Evolutionary conservation across 495 filamentous ascomycete species (phyloP), one percentile per base, ranked within the genome.

Genomic region (Elasticomyces elasticus): DNA sequence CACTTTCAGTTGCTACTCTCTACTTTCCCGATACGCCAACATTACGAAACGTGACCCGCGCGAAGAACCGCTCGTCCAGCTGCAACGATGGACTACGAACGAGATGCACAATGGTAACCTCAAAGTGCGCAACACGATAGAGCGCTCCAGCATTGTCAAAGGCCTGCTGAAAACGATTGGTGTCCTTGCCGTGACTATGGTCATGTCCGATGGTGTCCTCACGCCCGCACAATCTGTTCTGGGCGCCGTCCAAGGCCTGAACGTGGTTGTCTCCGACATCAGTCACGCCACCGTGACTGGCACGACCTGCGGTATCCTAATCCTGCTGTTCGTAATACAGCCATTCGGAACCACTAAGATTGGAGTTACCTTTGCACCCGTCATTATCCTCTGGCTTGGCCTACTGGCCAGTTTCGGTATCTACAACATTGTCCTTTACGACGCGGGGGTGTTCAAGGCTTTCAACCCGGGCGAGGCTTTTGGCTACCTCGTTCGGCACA

Each of bases 321-420:
- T 89, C 3, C 48, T 83, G 2, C 74, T 89, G 0, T 89, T 87
- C 61, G 53, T 71, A 13, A 72, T 88, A 28, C 85, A 89, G 56
- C 85, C 85, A 0, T 67, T 89, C 10, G 85, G 85, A 0, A 80
- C 78, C 1, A 77, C 77, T 0, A 85, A 80, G 55, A 72, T 88
- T n/a, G 78, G 77, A 1, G 68, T 65, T 28, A 62, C 75, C 0
- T 89, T 87, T 58, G 45, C 85, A 0, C 85, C 85, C 1, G 80
- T 89, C 20, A 77, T 89, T 44, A 78, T 87, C 33, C 57, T 86
- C 19, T 89, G 85, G 85, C 76, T 89, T 1, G 68, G 69, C 1
- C 80, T 88, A 60, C 86, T 88, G 60, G 66, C 74, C 20, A 62
- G 61, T 1, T 85, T 82, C 66, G 85, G 85, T 3, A 84, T 88